A percentile compares a stretch with the other conserved stretches of the same genome.
phyloP scores from a whole-genome alignment of 306 rosid species.

The Benincasa hispida region DNA sequence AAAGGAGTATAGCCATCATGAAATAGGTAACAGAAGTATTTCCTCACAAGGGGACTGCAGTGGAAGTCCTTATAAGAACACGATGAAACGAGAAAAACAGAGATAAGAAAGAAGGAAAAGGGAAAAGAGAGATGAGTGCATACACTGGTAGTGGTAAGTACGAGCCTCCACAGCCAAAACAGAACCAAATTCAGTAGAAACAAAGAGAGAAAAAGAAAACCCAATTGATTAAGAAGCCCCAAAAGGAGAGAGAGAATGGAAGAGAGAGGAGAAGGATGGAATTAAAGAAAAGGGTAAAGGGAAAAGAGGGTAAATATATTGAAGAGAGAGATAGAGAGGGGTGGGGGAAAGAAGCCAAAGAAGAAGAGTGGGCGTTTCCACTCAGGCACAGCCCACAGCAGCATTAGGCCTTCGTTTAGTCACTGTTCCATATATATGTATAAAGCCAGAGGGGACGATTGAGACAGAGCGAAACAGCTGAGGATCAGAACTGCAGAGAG shows the following conservation, averaged over 20 bases:
- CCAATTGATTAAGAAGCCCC: background rate
- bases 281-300: background rate
- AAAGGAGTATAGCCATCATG: background rate
- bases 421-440: conserved; percentile 2
- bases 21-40: background rate
- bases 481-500: background rate
- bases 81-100: background rate
- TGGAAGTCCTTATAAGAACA: background rate
- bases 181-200: background rate
- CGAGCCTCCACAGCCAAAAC: background rate
- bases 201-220: background rate
- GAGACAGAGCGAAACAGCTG: conserved; percentile 9
- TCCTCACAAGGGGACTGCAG: background rate
- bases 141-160: background rate
- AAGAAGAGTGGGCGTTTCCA: background rate
- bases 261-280: background rate
- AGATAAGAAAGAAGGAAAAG: background rate
- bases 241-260: background rate
- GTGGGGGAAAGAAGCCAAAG: background rate
- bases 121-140: background rate
- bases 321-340: background rate
- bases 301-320: background rate
- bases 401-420: conserved; percentile 4
- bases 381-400: background rate
- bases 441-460: conserved; percentile 8